Evolutionary conservation across 805 yeast species (phyloP), one percentile per base, ranked within the genome.

Genomic region (Clavispora phyllophila): DNA sequence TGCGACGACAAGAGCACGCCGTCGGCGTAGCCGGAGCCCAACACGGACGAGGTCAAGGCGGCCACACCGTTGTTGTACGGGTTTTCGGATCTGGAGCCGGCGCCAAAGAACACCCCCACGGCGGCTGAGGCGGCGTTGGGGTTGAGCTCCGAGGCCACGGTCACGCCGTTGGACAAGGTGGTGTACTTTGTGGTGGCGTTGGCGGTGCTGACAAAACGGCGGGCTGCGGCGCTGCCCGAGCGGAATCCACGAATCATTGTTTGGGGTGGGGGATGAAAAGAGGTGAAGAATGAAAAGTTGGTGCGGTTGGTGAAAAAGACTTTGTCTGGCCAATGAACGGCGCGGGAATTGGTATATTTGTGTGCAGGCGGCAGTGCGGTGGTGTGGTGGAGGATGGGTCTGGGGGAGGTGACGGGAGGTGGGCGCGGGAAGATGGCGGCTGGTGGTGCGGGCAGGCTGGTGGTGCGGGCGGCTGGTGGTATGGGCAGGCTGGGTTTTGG

Each of bases 51-150:
- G 51, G 80, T 71, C 54, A 86, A 67, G 49, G 83, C 77, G 42
- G 91, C 78, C 41, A 82, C 79, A 78, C 95, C 95, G 55, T 86
- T 85, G 72, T 81, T 83, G 78, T 80, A 84, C 35, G 87, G 73
- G 66, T 82, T 84, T 66, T 86, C 95, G 41, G 84, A 65, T 62
- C 89, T 73, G 39, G 91, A 80, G 63, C 95, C 95, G 40, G 89
- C 85, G 53, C 83, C 84, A 60, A 74, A 70, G 63, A 75, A 85
- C 45, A 83, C 65, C 65, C 93, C 91, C 53, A 83, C 72, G 28
- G 87, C 73, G 38, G 87, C 71, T 29, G 82, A 60, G 44, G 72
- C 61, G 45, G 79, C 77, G 43, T 65, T 55, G 33, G 83, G 75
- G 66, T 80, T 75, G 52, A 75, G 54, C 65, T 82, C 86, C 39